A percentile compares a stretch with the other conserved stretches of the same genome.
phyloP scores from a whole-genome alignment of 116 monocot genomes.

The Zostera marina region DNA sequence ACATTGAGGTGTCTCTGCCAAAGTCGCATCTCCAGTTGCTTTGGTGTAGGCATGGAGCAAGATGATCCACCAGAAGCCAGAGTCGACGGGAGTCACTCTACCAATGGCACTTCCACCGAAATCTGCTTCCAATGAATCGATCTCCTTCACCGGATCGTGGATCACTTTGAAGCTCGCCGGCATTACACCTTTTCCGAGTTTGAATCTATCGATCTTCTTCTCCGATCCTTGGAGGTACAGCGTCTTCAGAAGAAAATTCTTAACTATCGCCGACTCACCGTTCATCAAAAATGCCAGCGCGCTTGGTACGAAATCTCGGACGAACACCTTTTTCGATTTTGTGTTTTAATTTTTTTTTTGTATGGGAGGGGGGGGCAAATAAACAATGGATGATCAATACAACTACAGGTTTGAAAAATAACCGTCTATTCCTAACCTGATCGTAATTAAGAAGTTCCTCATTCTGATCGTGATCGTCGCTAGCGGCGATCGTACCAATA shows the following conservation, averaged over 20 bases:
- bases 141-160: constrained; percentile 12
- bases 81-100: constrained; percentile 20
- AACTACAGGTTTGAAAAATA: too few relatives aligned
- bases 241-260: constrained; percentile 18
- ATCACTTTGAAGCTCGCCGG: constrained; percentile 23
- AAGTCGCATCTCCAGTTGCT: constrained; percentile 14
- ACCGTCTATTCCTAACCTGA: constrained; percentile 11
- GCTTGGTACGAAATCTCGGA: constrained; percentile 23
- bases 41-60: constrained; percentile 21
- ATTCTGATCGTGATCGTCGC: constrained; percentile 13
- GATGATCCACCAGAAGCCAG: constrained; percentile 30
- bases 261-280: constrained; percentile 16
- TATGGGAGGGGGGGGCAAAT: too few relatives aligned
- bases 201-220: constrained; percentile 14
- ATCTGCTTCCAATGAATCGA: constrained; percentile 12
- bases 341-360: too few relatives aligned
- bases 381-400: too few relatives aligned
- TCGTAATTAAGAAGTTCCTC: constrained; percentile 26
- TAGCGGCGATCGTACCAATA: constrained; percentile 18
- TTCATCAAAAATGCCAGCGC: constrained; percentile 25
- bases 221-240: constrained; percentile 21
- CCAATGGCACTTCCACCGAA: constrained; percentile 18
- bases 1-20: constrained; percentile 17
- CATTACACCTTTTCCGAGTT: constrained; percentile 27
- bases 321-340: constrained; percentile 19